These are phyloP conservation scores for Arthrobotrys iridis DNA, from an alignment of 2,329 filamentous ascomycete species.

Conservation along the genomic window DNA sequence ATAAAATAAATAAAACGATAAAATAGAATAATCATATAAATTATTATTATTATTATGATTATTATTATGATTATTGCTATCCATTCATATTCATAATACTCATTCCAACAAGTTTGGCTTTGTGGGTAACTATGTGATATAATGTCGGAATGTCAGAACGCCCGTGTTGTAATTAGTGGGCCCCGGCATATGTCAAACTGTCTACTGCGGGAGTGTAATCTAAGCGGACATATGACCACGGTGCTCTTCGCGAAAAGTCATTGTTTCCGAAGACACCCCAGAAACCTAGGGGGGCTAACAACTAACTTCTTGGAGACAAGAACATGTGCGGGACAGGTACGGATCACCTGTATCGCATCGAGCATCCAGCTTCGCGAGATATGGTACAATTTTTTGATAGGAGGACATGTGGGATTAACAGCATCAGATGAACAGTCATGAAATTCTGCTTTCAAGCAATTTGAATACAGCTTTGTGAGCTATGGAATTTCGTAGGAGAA, in stretches of 20 bases:
- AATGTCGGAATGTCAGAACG: no score
- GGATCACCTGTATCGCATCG: neutral
- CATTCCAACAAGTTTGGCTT: no score
- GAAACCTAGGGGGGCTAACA: neutral
- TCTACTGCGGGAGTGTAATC: neutral
- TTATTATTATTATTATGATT: no score
- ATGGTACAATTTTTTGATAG: slow-evolving; percentile 19
- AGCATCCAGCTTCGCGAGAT: neutral
- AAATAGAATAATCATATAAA: no score
- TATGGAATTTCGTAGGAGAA: neutral
- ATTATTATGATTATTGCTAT: no score
- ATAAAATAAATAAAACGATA: no score
- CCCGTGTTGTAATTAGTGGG: neutral
- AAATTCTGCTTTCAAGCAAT: slow-evolving; percentile 12
- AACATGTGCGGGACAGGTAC: neutral
- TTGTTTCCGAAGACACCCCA: neutral
- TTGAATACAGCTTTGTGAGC: neutral
- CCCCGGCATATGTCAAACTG: no score
- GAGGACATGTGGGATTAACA: slow-evolving; percentile 6
- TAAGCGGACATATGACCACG: neutral
- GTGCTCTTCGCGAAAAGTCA: neutral
- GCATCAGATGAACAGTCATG: slow-evolving; percentile 12
- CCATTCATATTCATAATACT: no score
- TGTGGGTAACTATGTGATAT: no score
- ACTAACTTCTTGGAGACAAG: neutral